Base-by-base conservation (phyloP, 1,139 yeast genomes). In the Debaryomyces fabryi region DNA sequence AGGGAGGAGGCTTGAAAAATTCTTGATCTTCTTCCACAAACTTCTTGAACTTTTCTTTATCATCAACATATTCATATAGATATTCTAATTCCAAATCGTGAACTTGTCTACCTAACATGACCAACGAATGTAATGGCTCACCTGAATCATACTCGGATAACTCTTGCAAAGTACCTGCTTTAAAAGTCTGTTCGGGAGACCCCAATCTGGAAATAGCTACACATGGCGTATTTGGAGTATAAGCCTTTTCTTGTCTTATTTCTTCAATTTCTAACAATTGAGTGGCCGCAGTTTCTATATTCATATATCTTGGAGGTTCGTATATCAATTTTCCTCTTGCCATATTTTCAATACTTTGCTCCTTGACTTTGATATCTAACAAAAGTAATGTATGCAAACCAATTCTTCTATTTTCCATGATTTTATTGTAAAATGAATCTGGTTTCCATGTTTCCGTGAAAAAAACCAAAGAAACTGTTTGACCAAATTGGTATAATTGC, bases 261-360 rank as follows among this genome's bases (percentile, higher is more conserved):
- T 87, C 93, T 68, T 92, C 98, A 50, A 91, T 81, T 66, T 93
- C 98, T 47, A 93, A 69, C 57, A 93, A 74, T 68, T 93, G 98
- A 52, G 79, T 76, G 34, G 96, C 93, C 47, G 97, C 96, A 45
- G 96, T 89, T 49, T 87, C 83, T 55, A 93, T 90, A 54, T 84
- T 82, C 99, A 93, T 93, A 69, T 91, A 93, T 65, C 99, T 79
- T 46, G 99, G 99, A 39, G 98, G 98, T 65, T 93, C 99, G 64
- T 89, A 93, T 42, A 92, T 89, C 51, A 86, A 73, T 67, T 96
- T 80, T 1, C 98, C 99, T 53, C 96, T 81, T 44, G 96, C 96
- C 86, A 93, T 82, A 64, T 92, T 93, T 63, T 92, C 96, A 56
- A 90, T 79, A 63, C 96, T 89, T 69, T 93, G 99, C 67, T 93